phyloP scores from a whole-genome alignment of 768 basidiomycete species.

The Calocybe indica region DNA sequence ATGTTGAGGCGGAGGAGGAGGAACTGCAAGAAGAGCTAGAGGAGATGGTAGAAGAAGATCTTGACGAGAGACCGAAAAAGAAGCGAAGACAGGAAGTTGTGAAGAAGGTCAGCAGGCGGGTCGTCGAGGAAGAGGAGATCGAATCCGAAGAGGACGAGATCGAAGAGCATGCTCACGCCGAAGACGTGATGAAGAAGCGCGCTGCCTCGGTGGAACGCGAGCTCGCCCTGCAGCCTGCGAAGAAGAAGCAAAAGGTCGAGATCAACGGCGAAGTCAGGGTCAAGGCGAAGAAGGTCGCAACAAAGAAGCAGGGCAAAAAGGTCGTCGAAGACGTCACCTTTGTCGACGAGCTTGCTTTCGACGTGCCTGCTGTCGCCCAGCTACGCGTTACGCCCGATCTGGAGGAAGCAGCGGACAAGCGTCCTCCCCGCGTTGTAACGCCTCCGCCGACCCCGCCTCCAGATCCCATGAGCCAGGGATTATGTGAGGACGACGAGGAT shows the following conservation, averaged over 20 bases:
- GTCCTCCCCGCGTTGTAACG: conserved; percentile 23
- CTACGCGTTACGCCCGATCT: conserved; percentile 42
- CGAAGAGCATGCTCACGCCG: conserved; percentile 20
- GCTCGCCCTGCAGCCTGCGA: conserved; percentile 30
- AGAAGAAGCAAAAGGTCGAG: conserved; percentile 37
- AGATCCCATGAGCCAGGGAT: conserved; percentile 47
- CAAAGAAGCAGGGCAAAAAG: conserved; percentile 35
- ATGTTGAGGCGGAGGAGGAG: conserved; percentile 29
- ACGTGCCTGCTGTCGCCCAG: conserved; percentile 43
- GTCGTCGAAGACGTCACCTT: conserved; percentile 41
- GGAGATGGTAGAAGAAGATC: conserved; percentile 28
- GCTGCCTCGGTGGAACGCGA: conserved; percentile 33
- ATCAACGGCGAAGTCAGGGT: conserved; percentile 16
- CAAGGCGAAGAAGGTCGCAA: conserved; percentile 29
- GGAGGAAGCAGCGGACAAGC: conserved; percentile 23
- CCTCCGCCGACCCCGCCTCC: conserved; percentile 42
- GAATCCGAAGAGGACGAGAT: conserved; percentile 61
- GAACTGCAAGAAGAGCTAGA: conserved; percentile 24
- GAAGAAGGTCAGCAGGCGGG: conserved; percentile 24
- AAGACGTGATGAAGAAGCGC: conserved; percentile 37
- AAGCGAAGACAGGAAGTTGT: conserved; percentile 46
- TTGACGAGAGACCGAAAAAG: conserved; percentile 46
- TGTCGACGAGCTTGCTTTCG: conserved; percentile 42
- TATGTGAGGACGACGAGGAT: conserved; percentile 88
- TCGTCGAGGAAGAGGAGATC: conserved; percentile 37